Evolutionary conservation across 2,329 filamentous ascomycete genomes (phyloP), one percentile per base, ranked within the genome.

Genomic region (Penicillium sp.): DNA sequence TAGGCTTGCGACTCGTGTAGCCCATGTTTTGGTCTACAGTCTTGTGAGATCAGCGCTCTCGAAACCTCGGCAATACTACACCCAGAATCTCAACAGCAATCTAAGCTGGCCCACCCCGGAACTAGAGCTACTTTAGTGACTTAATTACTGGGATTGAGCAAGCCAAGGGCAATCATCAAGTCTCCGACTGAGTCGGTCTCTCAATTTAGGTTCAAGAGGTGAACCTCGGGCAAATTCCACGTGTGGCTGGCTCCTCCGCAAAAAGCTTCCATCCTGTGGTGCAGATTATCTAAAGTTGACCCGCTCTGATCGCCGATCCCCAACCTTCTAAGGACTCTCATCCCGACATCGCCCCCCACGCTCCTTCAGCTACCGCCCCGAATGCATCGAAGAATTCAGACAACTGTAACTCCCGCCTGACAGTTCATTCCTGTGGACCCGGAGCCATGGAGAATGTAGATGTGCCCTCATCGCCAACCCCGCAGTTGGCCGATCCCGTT

Each of bases 271-370:
- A 33, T 44, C 24, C 19, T 53, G 26, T 3, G 35, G 44, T 58
- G 53, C 54, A 30, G 62, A 69, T 66, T 63, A 64, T 67, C 65
- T 67, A 65, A 63, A 69, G 65, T 64, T 66, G 60, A 64, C 65
- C 65, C 65, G 57, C 67, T 62, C 51, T 61, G 56, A 65, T 62
- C 58, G 58, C 61, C 61, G 63, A 66, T 66, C 67, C 40, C 59
- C 61, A 59, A 61, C 53, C 53, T 47, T 54, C 22, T 40, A 40
- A 42, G 49, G 55, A 60, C 53, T 35, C 51, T 56, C 51, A 6
- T 50, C 54, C 53, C 63, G 37, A 45, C 54, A 42, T 45, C 59
- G 26, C 42, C 53, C 49, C 37, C 24, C 28, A 24, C 28, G 28
- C 15, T 33, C 47, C 30, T 33, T 30, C 54, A 56, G 49, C 24